Evolutionary conservation across 768 basidiomycete genomes (phyloP), one percentile per base, ranked within the genome.

Genomic region (Sarcodon aspratus): DNA sequence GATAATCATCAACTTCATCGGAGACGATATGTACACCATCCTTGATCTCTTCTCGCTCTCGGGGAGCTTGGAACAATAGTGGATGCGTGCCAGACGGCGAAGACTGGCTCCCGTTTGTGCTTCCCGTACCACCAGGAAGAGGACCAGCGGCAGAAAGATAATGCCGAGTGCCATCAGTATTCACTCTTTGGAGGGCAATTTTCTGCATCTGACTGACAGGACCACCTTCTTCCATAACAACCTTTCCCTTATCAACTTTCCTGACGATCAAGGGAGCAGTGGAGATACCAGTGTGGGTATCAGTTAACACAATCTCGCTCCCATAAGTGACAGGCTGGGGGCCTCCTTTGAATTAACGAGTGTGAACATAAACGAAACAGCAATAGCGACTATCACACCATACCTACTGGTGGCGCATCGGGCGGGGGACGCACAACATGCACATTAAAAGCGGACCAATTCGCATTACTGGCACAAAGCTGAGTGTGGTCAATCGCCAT

Each of bases 201-300:
- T 94, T 91, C 68, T 97, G 93, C 82, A 97, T 90, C 64, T 95
- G 92, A 59, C 89, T 92, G 53, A 97, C 87, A 37, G 91, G 93
- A 6, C 91, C 88, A 15, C 86, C 87, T 59, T 92, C 85, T 55
- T 92, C 88, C n/a, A 75, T 68, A n/a, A 80, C 79, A 35, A 94
- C 85, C 51, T 81, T 73, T 31, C 87, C 87, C 59, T 93, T 93
- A 64, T 94, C 91, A 31, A 97, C 89, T 64, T 94, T 94, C 52
- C 90, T 86, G 47, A 97, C 85, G 54, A 90, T 71, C 37, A 95
- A 74, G 0, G 90, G 86, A 7, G 89, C 82, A 0, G 89, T 92
- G 1, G 85, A 79, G 50, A 89, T 86, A 33, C 91, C 91, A 9
- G 87, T 86, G 52, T 83, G 78, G 0, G 85, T 79, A 58, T 95